Evolutionary conservation across 2,329 filamentous ascomycete genomes (phyloP), one percentile per base, ranked within the genome.

Genomic region (Aspergillus bombycis): DNA sequence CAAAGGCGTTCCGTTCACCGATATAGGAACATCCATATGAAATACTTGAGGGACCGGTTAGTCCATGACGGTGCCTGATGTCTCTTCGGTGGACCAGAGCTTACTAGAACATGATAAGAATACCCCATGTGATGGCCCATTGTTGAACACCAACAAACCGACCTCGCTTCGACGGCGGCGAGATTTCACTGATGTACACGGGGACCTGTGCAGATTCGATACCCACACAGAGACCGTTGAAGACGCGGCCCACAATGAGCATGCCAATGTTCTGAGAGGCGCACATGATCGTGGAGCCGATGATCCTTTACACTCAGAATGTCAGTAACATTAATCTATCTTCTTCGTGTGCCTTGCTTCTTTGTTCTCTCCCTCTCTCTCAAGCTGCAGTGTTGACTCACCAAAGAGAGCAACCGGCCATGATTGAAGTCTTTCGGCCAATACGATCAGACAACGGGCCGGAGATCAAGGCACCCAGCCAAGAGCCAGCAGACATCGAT

Each of bases 101-200:
- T 63, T 73, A 75, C 88, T 76, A 89, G 80, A 89, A 91, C 87
- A 90, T 90, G 77, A 90, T 88, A 63, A 90, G 72, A 67, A 90
- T 90, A 66, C 86, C 88, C 84, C 84, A 91, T 67, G 90, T 91
- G 65, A 93, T 92, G 30, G 89, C 89, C 82, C 89, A 90, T 75
- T 93, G 91, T 75, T 93, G 90, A 54, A 87, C 85, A 58, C 89
- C 88, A 32, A 93, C 89, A 41, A 94, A 83, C 46, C 88, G 84
- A 21, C 85, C 85, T 68, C 85, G 81, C 70, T 82, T 84, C 38
- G 79, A 80, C 0, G 84, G 84, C 28, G 83, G 84, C 8, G 85
- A 88, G 21, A 92, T 58, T 74, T 92, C 90, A 62, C 88, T 84
- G 69, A 91, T 87, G 75, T 92, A 92, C 23, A 92, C 87, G 0